Conservation (phyloP, 164 flowering plant genomes). For the Magnolia kwangsiensis region DNA sequence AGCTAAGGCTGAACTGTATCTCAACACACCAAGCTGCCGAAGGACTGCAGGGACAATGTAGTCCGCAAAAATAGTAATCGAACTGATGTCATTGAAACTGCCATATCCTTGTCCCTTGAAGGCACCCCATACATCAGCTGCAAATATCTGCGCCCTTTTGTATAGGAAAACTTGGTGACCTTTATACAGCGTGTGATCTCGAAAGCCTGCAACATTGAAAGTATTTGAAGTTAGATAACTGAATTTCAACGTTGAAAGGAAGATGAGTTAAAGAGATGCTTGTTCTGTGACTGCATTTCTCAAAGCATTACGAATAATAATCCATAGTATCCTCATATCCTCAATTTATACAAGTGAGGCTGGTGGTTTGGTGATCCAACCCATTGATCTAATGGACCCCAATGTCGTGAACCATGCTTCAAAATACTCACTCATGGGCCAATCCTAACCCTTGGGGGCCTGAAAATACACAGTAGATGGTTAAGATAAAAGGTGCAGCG, state of each 20-base stretch:
- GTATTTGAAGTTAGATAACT: not conserved
- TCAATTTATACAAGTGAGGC: too few relatives aligned
- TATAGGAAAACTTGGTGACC: conserved; percentile 90
- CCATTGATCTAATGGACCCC: too few relatives aligned
- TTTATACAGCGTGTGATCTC: conserved; percentile 92
- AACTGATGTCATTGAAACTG: conserved; percentile 63
- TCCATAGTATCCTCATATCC: too few relatives aligned
- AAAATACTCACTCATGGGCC: too few relatives aligned
- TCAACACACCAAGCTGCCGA: conserved; percentile 80
- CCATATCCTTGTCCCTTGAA: conserved; percentile 89
- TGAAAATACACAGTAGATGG: too few relatives aligned
- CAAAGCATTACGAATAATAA: too few relatives aligned
- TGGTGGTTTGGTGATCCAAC: too few relatives aligned
- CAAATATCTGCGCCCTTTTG: conserved; percentile 97
- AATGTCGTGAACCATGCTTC: too few relatives aligned
- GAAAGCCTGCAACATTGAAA: conserved; percentile 54
- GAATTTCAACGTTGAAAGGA: not conserved
- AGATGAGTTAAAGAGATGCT: not conserved
- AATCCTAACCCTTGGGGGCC: too few relatives aligned
- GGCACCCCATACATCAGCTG: conserved; percentile 96
- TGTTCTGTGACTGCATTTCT: too few relatives aligned
- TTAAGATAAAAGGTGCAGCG: too few relatives aligned
- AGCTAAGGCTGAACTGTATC: conserved; percentile 55
- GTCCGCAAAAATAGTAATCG: conserved; percentile 87
- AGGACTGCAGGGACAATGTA: conserved; percentile 94